Evolutionary conservation across 176 grass and related monocot genomes (phyloP), one percentile per base, ranked within the genome.

Genomic region (Calamus simplicifolius): DNA sequence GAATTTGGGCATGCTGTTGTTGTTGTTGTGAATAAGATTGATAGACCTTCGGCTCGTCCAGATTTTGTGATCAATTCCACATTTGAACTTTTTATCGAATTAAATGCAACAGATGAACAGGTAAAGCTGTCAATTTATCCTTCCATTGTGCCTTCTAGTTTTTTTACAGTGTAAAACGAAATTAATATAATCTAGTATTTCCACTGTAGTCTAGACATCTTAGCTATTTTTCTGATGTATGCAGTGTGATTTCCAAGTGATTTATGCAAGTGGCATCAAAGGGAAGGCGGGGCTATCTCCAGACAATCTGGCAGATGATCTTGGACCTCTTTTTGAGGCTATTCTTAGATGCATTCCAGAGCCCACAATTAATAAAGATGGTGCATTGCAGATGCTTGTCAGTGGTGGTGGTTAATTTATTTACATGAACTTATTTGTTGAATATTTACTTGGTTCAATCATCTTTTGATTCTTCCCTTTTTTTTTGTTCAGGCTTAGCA

Each of bases 81-180:
- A 60, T 97, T 97, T 72, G 92, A 91, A 80, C 75, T 97, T 81
- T 97, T 97, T 73, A 97, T 97, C 0, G 92, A 97, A 67, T 82
- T 97, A 72, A 90, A 97, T 85, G 92, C 92, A 58, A 97, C 80
- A 6, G 92, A 97, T 77, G 92, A 97, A 81, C 87, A 90, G 86
- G 92, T 90, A 71, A 74, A 35, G 49, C 49, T n/a, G 56, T 61
- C 56, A 38, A 52, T 19, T 63, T 74, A 48, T 57, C 17, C 29
- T 4, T 61, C 61, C 8, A 53, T 69, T 48, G 21, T 62, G 51
- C 6, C 68, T 81, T 84, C 7, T 59, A 18, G 61, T 69, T 58
- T 59, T 58, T 59, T 4, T 8, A 74, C 49, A 54, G 65, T 58
- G 16, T 51, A 58, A 57, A 53, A 0, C 13, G 35, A 8, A 43